Conservation (phyloP, 148 eudicot species). For the Cornus florida region DNA sequence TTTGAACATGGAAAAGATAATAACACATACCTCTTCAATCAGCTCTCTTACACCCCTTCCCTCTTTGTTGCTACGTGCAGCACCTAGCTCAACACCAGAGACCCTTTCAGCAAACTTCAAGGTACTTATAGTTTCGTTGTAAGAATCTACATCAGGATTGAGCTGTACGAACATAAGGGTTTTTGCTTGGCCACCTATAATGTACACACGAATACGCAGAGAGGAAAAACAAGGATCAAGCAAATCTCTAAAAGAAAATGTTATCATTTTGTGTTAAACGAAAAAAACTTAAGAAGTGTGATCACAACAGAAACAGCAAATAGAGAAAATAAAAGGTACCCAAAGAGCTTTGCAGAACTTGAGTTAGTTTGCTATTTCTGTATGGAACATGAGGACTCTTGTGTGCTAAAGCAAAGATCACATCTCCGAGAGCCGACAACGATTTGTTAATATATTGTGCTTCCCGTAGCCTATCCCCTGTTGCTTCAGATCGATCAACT, state of each 20-base stretch:
- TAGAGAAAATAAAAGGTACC: slow-evolving; percentile 39
- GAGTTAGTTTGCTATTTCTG: slow-evolving; percentile 95
- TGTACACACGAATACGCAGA: slow-evolving; percentile 7
- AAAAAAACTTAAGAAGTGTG: neutral
- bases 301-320: neutral
- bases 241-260: neutral
- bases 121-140: slow-evolving; percentile 88
- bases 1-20: neutral
- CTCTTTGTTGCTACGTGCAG: slow-evolving; percentile 83
- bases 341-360: slow-evolving; percentile 93
- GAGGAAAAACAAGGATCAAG: neutral
- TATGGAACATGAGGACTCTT: slow-evolving; percentile 90
- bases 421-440: slow-evolving; percentile 93
- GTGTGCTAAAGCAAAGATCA: slow-evolving; percentile 84
- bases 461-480: slow-evolving; percentile 87
- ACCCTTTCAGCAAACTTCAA: slow-evolving; percentile 98
- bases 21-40: slow-evolving; percentile 77
- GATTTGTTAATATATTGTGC: slow-evolving; percentile 98
- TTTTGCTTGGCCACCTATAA: slow-evolving; percentile 95
- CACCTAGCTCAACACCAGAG: slow-evolving; percentile 98
- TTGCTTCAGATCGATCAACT: slow-evolving; percentile 93
- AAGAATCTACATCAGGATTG: slow-evolving; percentile 92
- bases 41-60: slow-evolving; percentile 88
- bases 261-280: neutral
- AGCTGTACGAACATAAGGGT: slow-evolving; percentile 98